These are phyloP conservation scores for Dendrobium huoshanense DNA, from an alignment of 106 monocot species.

Conservation along the genomic window DNA sequence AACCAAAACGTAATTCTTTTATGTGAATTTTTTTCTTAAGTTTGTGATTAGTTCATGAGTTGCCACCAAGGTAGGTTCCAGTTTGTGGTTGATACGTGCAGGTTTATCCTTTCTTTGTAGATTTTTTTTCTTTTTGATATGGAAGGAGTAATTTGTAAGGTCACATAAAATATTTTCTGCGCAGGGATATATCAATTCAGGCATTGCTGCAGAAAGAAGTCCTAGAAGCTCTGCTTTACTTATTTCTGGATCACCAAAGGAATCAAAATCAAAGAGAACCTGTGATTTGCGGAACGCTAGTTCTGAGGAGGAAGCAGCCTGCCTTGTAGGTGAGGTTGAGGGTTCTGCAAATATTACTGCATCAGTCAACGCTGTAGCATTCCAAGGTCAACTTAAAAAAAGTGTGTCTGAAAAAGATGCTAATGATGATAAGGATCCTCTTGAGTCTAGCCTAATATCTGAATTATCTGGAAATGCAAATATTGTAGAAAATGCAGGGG, in stretches of 20 bases:
- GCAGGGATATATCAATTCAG: conserved; percentile 96
- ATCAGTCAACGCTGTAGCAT: not conserved
- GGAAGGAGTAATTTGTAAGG: not conserved
- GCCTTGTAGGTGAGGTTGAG: conserved; percentile 5
- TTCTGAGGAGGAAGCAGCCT: conserved; percentile 17
- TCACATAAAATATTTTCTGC: conserved; percentile 5
- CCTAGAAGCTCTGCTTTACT: not conserved
- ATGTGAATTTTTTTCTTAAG: not conserved
- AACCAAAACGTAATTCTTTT: not conserved
- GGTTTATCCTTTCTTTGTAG: not conserved
- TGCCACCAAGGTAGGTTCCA: not conserved
- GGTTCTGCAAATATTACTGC: conserved; percentile 10
- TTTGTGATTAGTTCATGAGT: not conserved
- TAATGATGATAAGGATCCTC: conserved; percentile 4
- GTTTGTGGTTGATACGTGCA: not conserved
- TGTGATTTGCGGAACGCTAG: conserved; percentile 8
- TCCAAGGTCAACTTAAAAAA: conserved; percentile 4
- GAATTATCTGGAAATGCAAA: conserved; percentile 3
- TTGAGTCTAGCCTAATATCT: conserved; percentile 3
- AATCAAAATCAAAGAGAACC: conserved; percentile 23
- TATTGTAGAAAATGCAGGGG: conserved; percentile 4
- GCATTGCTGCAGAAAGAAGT: conserved; percentile 47
- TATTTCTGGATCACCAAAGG: conserved; percentile 14
- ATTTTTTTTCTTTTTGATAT: not conserved
- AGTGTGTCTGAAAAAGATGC: conserved; percentile 5